Conservation (phyloP, 768 basidiomycete genomes). For the Boletus rubroflammeus region DNA sequence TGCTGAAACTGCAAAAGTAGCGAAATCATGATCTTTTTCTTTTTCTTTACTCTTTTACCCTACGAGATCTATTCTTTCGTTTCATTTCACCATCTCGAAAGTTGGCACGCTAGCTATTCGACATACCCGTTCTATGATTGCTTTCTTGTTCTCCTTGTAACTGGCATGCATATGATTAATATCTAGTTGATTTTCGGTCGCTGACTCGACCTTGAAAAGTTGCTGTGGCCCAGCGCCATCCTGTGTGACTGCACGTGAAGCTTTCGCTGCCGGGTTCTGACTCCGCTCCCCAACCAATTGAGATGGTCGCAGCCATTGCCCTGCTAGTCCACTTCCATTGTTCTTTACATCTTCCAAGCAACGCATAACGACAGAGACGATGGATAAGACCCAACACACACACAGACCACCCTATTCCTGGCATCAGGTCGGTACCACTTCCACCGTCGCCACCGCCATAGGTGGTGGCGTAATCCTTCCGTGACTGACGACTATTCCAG, state of each 20-base stretch:
- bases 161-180: slow-evolving; percentile 22
- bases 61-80: slow-evolving; percentile 5
- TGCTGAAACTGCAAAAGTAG: slow-evolving; percentile 45
- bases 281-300: slow-evolving; percentile 31
- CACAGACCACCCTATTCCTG: slow-evolving; percentile 62
- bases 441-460: neutral
- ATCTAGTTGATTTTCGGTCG: slow-evolving; percentile 13
- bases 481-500: slow-evolving; percentile 36
- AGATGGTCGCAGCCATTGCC: slow-evolving; percentile 17
- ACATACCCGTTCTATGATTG: slow-evolving; percentile 27
- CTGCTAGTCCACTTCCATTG: slow-evolving; percentile 7
- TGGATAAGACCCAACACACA: slow-evolving; percentile 27
- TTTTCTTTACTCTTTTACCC: slow-evolving; percentile 10
- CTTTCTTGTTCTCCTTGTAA: slow-evolving; percentile 26
- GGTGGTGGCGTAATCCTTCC: slow-evolving; percentile 16
- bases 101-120: slow-evolving; percentile 14
- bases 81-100: slow-evolving; percentile 3
- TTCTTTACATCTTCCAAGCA: slow-evolving; percentile 11
- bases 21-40: slow-evolving; percentile 19
- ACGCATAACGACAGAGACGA: slow-evolving; percentile 13
- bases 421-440: slow-evolving; percentile 65
- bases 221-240: slow-evolving; percentile 1
- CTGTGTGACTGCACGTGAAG: slow-evolving; percentile 26
- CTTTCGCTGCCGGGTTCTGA: slow-evolving; percentile 27
- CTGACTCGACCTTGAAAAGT: neutral